A percentile compares a stretch with the other conserved stretches of the same genome.
phyloP scores from a whole-genome alignment of 257 asterid genomes.

The Fraxinus anomala region DNA sequence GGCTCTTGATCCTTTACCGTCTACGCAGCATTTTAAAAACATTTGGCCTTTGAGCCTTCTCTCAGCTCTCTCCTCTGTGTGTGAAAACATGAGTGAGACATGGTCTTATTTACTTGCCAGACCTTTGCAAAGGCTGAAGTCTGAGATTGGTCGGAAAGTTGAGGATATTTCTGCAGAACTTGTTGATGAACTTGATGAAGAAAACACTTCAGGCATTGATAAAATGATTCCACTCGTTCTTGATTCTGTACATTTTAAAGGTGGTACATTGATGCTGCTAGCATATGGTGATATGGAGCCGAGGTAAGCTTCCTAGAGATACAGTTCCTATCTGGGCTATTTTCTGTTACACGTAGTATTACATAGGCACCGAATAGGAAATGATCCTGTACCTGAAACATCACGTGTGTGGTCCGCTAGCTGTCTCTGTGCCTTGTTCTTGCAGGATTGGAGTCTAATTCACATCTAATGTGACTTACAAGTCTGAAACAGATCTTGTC shows the following conservation, averaged over 20 bases:
- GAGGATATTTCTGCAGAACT: slow-evolving; percentile 71
- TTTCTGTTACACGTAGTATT: slow-evolving; percentile 20
- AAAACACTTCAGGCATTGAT: slow-evolving; percentile 50
- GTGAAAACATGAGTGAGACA: slow-evolving; percentile 42
- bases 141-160: slow-evolving; percentile 59
- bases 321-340: slow-evolving; percentile 13
- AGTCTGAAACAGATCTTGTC: slow-evolving; percentile 12
- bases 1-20: slow-evolving; percentile 40
- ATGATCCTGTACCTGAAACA: not conserved
- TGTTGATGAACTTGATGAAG: slow-evolving; percentile 58
- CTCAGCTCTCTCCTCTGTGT: slow-evolving; percentile 42
- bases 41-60: slow-evolving; percentile 39
- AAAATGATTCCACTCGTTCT: slow-evolving; percentile 69
- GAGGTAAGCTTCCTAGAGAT: slow-evolving; percentile 51
- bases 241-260: slow-evolving; percentile 82
- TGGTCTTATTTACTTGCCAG: slow-evolving; percentile 53
- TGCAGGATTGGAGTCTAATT: slow-evolving; percentile 10
- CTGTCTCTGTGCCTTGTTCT: not conserved
- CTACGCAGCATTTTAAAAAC: slow-evolving; percentile 35
- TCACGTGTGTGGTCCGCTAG: slow-evolving; percentile 6
- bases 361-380: not conserved
- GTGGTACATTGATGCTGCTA: slow-evolving; percentile 86
- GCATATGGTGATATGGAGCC: slow-evolving; percentile 97
- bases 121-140: slow-evolving; percentile 62
- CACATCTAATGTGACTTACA: slow-evolving; percentile 4